Base-by-base conservation (phyloP, 306 rosid species). In the Begonia fuchsioides region DNA sequence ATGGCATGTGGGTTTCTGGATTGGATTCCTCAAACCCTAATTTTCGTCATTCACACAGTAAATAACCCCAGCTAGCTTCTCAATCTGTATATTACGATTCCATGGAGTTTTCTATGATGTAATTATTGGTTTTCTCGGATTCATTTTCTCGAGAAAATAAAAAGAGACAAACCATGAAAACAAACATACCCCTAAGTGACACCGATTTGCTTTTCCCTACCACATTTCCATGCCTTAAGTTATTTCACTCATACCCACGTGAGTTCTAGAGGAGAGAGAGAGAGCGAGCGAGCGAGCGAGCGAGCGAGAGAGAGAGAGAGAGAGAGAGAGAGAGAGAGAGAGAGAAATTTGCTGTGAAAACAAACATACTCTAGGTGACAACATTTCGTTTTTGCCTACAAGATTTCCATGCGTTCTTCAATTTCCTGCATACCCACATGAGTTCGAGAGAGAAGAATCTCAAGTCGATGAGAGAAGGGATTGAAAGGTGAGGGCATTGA, bases 21-120 rank as follows among this genome's bases (percentile, higher is more conserved):
- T 64, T 60, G 76, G 80, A 74, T 71, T 86, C 93, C 73, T 60
- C 69, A 78, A 78, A 73, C 76, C 78, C 74, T 78, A 78, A 55
- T 67, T 65, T 65, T 63, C 63, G 60, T 54, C 65, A 44, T 26
- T 26, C 35, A 3, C 35, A 26, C 35, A 26, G 32, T 26, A 26
- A 26, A 26, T 26, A 26, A 26, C 5, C 35, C 35, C 35, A 26
- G 35, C 35, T 26, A 26, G 35, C 35, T 26, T 26, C 35, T 26
- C 7, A 26, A 26, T 26, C 8, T 26, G 35, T 2, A 26, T 19
- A 4, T 19, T 4, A 19, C 26, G 4, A 19, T 19, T 19, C 4
- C 8, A 26, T 26, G 35, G 35, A 26, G 3, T 26, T 26, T 26
- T 26, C 35, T 5, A 20, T 20, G 32, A 20, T 20, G 32, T 20